Base-by-base conservation (phyloP, 148 eudicot genomes). In the Polygonum aviculare region DNA sequence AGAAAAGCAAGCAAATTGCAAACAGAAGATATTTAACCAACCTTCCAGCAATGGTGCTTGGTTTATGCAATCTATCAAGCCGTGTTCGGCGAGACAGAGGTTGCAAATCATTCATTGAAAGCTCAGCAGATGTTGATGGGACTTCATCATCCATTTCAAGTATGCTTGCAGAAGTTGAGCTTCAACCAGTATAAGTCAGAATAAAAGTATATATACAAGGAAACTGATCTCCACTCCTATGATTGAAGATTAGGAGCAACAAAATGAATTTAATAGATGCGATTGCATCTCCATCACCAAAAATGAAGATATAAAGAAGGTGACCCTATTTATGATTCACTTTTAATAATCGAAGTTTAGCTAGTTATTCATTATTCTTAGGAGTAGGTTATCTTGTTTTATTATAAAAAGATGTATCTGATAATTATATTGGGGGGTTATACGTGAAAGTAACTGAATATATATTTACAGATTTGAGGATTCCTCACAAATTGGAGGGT, bases 51-150 rank as follows among this genome's bases (percentile, higher is more conserved):
- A 86, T 77, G 45, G 90, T 82, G 78, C 81, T 80, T 39, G 90
- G 74, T 78, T 80, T 75, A 75, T 83, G 80, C 54, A 82, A 77
- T 78, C 87, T 86, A 83, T 88, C 87, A 78, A 83, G 85, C 81
- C 97, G 87, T 54, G 98, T 93, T 74, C 98, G 88, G 69, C 98
- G 85, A 75, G 98, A 93, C 63, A 80, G 83, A 71, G 98, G 80
- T 74, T 86, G 96, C 72, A 92, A 87, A 83, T 82, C 85, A 82
- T 84, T 89, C 82, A 84, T 59, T 16, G 92, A 83, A 48, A 81
- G 78, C 70, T 90, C 75, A 60, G 88, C 82, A 7, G 84, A 78
- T 39, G 92, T 84, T 62, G 94, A 84, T 41, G 88, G 87, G 79
- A 91, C 81, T 71, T 88, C 90, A 83, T 93, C 98, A 82, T 91